These are phyloP conservation scores for Euphrasia arctica DNA, from an alignment of 305 asterid species.

Conservation along the genomic window DNA sequence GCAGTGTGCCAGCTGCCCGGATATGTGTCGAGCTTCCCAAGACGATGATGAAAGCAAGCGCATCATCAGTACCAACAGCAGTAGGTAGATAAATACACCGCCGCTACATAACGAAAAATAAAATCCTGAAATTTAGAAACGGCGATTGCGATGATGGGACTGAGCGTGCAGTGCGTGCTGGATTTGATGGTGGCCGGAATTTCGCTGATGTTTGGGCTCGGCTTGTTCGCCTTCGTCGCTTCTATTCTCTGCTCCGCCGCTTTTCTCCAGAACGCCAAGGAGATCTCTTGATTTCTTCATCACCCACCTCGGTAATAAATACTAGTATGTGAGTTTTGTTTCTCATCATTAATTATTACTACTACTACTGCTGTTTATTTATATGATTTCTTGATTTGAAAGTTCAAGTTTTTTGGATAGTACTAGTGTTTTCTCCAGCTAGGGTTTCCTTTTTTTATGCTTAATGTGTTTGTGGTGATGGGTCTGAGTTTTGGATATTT, in stretches of 20 bases:
- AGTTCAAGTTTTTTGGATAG: neutral
- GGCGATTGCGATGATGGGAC: constrained; percentile 40
- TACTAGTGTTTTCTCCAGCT: neutral
- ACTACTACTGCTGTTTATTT: neutral
- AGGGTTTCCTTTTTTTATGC: neutral
- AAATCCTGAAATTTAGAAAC: neutral
- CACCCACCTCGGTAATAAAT: no score
- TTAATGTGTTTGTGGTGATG: neutral
- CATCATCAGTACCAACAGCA: neutral
- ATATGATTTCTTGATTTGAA: neutral
- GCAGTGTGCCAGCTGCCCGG: constrained; percentile 35
- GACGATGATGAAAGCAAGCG: constrained; percentile 24
- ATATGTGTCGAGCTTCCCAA: constrained; percentile 39
- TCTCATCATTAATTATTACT: neutral
- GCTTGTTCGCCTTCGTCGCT: constrained; percentile 72
- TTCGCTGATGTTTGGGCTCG: constrained; percentile 78
- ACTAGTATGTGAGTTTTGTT: constrained; percentile 15
- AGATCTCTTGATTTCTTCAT: constrained; percentile 43
- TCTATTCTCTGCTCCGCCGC: constrained; percentile 83
- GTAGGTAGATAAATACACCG: neutral
- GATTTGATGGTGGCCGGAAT: constrained; percentile 82
- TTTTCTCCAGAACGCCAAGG: constrained; percentile 79
- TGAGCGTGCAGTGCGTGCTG: constrained; percentile 64
- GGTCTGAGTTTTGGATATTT: constrained; percentile 4
- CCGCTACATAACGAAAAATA: no score